Conservation (phyloP, 768 basidiomycete genomes). For the Phallus indusiatus region DNA sequence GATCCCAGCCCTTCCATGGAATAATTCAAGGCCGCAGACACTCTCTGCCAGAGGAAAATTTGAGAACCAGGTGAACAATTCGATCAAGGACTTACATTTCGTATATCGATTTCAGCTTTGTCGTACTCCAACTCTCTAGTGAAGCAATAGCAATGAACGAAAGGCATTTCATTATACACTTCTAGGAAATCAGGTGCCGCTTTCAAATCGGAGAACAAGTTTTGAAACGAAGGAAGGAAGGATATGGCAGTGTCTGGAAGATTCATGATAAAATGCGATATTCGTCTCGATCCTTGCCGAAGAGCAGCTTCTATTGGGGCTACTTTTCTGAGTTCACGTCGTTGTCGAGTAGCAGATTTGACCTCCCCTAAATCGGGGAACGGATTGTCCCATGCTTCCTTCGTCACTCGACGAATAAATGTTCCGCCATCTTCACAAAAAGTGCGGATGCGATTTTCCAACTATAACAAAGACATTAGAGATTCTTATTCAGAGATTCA, state of each 20-base stretch:
- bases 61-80: not conserved
- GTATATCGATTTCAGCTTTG: slow-evolving; percentile 69
- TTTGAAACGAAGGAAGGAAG: slow-evolving; percentile 84
- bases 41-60: slow-evolving; percentile 10
- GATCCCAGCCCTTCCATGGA: slow-evolving; percentile 36
- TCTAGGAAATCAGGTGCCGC: slow-evolving; percentile 39
- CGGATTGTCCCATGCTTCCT: slow-evolving; percentile 49
- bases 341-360: slow-evolving; percentile 31
- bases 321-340: slow-evolving; percentile 10
- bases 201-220: slow-evolving; percentile 42
- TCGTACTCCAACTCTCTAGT: slow-evolving; percentile 69
- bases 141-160: slow-evolving; percentile 96
- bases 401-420: slow-evolving; percentile 61
- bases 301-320: slow-evolving; percentile 15
- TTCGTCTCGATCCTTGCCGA: slow-evolving; percentile 33
- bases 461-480: slow-evolving; percentile 33
- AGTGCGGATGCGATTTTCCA: slow-evolving; percentile 56
- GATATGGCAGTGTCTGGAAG: slow-evolving; percentile 85
- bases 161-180: slow-evolving; percentile 54
- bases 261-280: slow-evolving; percentile 96
- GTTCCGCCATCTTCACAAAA: slow-evolving; percentile 79
- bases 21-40: slow-evolving; percentile 25
- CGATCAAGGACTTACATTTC: slow-evolving; percentile 44
- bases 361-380: slow-evolving; percentile 50
- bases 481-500: not conserved